A percentile compares a stretch with the other conserved stretches of the same genome.
These are phyloP conservation scores for Ascomycota sp. DNA, from an alignment of 2,329 filamentous ascomycete species.

Conservation along the genomic window DNA sequence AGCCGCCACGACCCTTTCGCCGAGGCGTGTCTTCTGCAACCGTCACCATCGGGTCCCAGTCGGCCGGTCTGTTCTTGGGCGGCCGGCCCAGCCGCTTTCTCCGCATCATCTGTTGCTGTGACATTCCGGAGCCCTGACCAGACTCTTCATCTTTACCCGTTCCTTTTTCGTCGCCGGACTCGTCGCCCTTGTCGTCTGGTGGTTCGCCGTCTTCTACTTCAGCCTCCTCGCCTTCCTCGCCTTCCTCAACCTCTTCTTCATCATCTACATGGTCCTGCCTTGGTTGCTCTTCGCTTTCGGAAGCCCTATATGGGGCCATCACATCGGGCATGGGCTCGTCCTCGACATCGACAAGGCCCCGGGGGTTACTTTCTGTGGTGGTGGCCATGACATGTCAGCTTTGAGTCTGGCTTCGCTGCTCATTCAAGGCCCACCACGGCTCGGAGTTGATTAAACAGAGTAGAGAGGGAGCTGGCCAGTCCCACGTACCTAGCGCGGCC, in stretches of 20 bases:
- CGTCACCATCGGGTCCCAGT: slow-evolving; percentile 46
- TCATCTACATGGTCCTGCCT: background rate
- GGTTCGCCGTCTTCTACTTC: slow-evolving; percentile 14
- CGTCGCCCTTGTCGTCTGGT: slow-evolving; percentile 22
- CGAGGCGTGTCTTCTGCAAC: slow-evolving; percentile 36
- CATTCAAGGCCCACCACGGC: too few species aligned
- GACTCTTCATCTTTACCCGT: slow-evolving; percentile 20
- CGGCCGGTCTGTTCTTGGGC: slow-evolving; percentile 62
- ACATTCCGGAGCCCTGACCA: slow-evolving; percentile 28
- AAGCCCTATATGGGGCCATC: slow-evolving; percentile 4
- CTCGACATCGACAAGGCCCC: slow-evolving; percentile 18
- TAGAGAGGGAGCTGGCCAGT: background rate
- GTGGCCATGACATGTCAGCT: too few species aligned
- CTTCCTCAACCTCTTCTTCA: slow-evolving; percentile 6
- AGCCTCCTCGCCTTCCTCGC: slow-evolving; percentile 11
- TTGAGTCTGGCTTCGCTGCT: too few species aligned
- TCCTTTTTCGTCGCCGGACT: slow-evolving; percentile 14
- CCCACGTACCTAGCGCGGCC: slow-evolving; percentile 26
- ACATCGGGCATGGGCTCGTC: slow-evolving; percentile 18
- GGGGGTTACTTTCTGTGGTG: slow-evolving; percentile 19
- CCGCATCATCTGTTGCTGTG: slow-evolving; percentile 40
- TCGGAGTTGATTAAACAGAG: too few species aligned
- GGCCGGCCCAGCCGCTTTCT: slow-evolving; percentile 65
- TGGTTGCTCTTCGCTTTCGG: slow-evolving; percentile 3
- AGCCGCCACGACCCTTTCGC: slow-evolving; percentile 45